A percentile compares a stretch with the other conserved stretches of the same genome.
phyloP scores from a whole-genome alignment of 331 rosid genomes.

The Acacia concinna region DNA sequence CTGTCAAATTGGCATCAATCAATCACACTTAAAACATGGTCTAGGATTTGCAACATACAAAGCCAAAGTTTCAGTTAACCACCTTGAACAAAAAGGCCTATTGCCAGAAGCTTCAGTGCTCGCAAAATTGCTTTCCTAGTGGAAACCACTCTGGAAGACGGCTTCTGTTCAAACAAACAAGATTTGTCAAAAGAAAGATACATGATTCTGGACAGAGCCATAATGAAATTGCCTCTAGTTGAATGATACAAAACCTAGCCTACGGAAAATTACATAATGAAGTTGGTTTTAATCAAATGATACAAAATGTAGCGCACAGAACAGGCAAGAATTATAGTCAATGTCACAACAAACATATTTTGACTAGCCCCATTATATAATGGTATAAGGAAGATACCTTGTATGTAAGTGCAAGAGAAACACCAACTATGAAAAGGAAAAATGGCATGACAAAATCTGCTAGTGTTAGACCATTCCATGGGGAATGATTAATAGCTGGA shows the following conservation, averaged over 20 bases:
- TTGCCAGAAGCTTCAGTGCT: constrained; percentile 67
- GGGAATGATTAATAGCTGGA: constrained; percentile 91
- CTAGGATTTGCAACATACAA: constrained; percentile 7
- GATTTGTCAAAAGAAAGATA: constrained; percentile 18
- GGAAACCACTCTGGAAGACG: constrained; percentile 57
- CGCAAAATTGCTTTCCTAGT: constrained; percentile 67
- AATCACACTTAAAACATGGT: constrained; percentile 19
- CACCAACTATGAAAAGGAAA: constrained; percentile 91
- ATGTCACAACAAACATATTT: not conserved
- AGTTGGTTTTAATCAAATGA: not conserved
- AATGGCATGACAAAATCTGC: constrained; percentile 98
- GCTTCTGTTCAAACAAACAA: constrained; percentile 52
- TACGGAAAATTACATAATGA: not conserved
- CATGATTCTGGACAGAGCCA: not conserved
- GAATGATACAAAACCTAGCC: not conserved
- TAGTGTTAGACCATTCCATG: constrained; percentile 92
- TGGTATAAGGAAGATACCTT: constrained; percentile 55
- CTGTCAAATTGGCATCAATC: not conserved
- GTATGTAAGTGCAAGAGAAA: constrained; percentile 84
- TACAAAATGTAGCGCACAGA: not conserved
- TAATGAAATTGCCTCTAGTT: not conserved
- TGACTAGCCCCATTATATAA: not conserved
- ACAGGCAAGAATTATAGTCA: not conserved
- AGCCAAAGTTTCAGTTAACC: constrained; percentile 18
- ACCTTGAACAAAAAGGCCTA: constrained; percentile 97